phyloP scores from a whole-genome alignment of 2,329 filamentous ascomycete genomes.

The Beauveria caledonica region DNA sequence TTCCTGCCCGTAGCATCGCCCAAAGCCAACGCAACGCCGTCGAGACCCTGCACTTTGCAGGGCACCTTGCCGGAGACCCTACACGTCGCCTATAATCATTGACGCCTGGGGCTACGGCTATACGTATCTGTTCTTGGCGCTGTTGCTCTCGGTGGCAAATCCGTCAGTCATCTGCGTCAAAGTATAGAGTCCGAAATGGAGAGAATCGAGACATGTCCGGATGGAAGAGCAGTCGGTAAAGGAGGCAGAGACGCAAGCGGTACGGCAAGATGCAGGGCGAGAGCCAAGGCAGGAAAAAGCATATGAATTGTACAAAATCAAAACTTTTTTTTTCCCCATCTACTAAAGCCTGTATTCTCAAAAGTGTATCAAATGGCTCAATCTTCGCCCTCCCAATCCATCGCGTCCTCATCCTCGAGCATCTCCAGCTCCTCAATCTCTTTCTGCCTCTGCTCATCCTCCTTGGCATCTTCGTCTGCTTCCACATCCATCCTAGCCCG shows the following conservation, averaged over 20 bases:
- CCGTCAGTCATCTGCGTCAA: conserved; percentile 22
- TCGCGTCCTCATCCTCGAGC: neutral
- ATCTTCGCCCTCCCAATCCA: neutral
- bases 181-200: conserved; percentile 24
- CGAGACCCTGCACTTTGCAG: too few relatives aligned
- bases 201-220: conserved; percentile 23
- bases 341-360: neutral
- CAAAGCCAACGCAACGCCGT: too few relatives aligned
- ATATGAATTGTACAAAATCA: too few relatives aligned
- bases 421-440: neutral
- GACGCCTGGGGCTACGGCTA: conserved; percentile 32
- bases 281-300: neutral
- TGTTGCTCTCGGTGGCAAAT: conserved; percentile 21
- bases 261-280: neutral
- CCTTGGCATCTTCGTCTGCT: neutral
- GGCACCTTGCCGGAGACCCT: too few relatives aligned
- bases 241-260: neutral
- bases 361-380: neutral
- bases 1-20: too few relatives aligned
- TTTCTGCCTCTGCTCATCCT: neutral
- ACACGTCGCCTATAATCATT: conserved; percentile 15
- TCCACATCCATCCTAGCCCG: neutral
- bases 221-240: conserved; percentile 7
- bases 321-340: too few relatives aligned
- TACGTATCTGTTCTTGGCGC: conserved; percentile 27